Evolutionary conservation across 2,329 filamentous ascomycete species (phyloP), one percentile per base, ranked within the genome.

Genomic region (Microdochium nivale): DNA sequence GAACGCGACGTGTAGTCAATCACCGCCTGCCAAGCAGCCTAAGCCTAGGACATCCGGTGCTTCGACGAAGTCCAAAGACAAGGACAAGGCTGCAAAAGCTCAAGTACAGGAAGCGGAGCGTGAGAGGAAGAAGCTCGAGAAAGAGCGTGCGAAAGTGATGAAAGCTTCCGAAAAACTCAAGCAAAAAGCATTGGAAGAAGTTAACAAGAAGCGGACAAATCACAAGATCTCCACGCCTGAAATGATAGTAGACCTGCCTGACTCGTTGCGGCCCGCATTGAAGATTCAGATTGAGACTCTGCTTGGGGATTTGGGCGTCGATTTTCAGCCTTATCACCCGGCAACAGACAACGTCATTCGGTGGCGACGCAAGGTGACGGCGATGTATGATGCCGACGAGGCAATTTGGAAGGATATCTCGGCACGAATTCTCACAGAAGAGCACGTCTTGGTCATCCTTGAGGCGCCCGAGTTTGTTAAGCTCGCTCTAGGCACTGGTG

Each of bases 201-300:
- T 83, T 43, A 92, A 92, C 67, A 89, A 86, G 60, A 69, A 84
- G 10, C 81, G 82, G 49, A 82, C 80, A 0, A 83, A 90, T 67
- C 90, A 88, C 68, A 89, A 88, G 58, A 70, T 83, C 0, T 86
- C 87, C 0, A 80, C 83, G 0, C 78, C 78, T 0, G 87, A 94
- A 65, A 92, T 94, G 87, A 84, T 92, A 49, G 75, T 90, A 1
- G 80, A 88, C 58, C 70, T 92, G 24, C 79, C 87, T 0, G 67
- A 69, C 0, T 76, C 75, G 1, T 68, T 92, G 1, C 67, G 77
- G 23, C 65, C 73, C 0, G 70, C 67, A 0, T 62, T 76, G 24
- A 70, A 63, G 24, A 65, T 72, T 1, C 76, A 79, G 47, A 65
- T 78, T 4, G 67, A 76, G 51, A 64, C 70, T 1, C 67, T 84